phyloP scores from a whole-genome alignment of 2,329 filamentous ascomycete species.

The Botrytis pseudocinerea region DNA sequence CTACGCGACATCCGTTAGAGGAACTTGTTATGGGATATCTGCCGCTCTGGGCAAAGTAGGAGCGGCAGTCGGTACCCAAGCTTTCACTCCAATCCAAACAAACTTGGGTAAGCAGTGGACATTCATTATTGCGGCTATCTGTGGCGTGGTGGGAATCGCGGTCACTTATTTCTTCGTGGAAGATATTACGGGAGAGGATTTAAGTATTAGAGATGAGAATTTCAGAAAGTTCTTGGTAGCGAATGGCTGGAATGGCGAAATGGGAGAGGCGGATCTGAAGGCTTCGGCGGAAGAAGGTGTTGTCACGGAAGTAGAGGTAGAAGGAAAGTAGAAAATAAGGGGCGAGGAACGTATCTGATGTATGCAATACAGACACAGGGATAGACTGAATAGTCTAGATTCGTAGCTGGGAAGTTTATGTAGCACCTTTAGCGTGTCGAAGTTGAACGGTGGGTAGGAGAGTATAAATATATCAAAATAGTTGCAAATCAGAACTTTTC shows the following conservation, averaged over 20 bases:
- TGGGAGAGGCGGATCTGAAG: constrained; percentile 46
- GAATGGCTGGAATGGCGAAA: constrained; percentile 50
- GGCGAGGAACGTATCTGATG: not conserved
- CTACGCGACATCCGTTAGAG: constrained; percentile 54
- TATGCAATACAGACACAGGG: not conserved
- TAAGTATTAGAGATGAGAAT: constrained; percentile 46
- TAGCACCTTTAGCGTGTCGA: not conserved
- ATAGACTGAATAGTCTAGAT: not conserved
- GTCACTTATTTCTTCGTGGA: constrained; percentile 52
- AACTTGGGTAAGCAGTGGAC: constrained; percentile 52
- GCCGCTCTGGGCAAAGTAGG: constrained; percentile 54
- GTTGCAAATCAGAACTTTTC: not conserved
- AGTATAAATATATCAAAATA: not conserved
- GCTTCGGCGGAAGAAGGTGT: constrained; percentile 38
- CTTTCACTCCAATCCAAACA: constrained; percentile 50
- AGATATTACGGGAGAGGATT: constrained; percentile 48
- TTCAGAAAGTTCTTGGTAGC: constrained; percentile 48
- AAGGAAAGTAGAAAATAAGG: not conserved
- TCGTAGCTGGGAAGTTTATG: not conserved
- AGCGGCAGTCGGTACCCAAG: constrained; percentile 53
- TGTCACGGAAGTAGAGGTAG: constrained; percentile 8
- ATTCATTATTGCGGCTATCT: constrained; percentile 54
- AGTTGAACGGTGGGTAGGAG: not conserved
- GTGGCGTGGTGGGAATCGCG: constrained; percentile 49
- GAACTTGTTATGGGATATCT: constrained; percentile 53